These are phyloP conservation scores for Solanum hybrid DNA, from an alignment of 305 asterid genomes.

Conservation along the genomic window DNA sequence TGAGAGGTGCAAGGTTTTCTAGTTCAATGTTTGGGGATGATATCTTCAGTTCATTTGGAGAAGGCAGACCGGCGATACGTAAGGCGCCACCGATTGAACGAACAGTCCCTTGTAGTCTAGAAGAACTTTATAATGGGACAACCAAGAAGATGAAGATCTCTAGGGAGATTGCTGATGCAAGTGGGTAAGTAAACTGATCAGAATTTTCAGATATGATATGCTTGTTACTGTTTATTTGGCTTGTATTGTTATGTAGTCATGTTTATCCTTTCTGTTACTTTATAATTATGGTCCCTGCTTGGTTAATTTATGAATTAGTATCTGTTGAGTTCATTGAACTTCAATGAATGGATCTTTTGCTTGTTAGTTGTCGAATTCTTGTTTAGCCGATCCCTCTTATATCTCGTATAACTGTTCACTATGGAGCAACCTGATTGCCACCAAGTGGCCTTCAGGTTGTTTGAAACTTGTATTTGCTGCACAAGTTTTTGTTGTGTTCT, in stretches of 20 bases:
- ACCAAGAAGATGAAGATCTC: conserved; percentile 86
- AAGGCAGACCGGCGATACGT: conserved; percentile 38
- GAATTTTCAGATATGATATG: background rate
- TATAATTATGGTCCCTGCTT: background rate
- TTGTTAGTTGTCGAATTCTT: background rate
- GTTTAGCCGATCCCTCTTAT: background rate
- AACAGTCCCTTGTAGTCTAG: conserved; percentile 63
- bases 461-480: background rate
- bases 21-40: conserved; percentile 75
- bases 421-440: background rate
- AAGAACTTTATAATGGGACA: conserved; percentile 74
- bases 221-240: background rate
- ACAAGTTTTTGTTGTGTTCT: background rate
- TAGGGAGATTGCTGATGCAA: conserved; percentile 71
- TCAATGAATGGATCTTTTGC: background rate
- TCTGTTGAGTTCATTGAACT: background rate
- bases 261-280: background rate
- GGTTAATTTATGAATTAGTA: background rate
- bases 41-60: conserved; percentile 62
- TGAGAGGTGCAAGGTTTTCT: conserved; percentile 44
- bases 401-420: background rate
- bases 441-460: background rate
- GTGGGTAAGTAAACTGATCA: conserved; percentile 47
- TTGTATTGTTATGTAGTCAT: background rate
- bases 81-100: conserved; percentile 69